Base-by-base conservation (phyloP, 1,284 basidiomycete genomes). In the Sporisorium scitamineum region DNA sequence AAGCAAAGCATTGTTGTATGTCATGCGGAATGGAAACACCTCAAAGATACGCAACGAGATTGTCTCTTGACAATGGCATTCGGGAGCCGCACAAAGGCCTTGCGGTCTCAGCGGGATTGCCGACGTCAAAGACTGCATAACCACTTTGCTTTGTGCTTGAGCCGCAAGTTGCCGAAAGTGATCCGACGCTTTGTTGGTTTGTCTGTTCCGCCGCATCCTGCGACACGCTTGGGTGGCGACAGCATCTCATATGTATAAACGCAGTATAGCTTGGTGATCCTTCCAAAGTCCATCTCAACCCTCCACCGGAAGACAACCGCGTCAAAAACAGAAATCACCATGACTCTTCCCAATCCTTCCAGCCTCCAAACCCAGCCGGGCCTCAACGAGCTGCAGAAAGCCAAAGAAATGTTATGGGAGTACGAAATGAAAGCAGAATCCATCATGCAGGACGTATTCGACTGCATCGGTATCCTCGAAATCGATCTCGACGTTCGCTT, bases 371-470 rank as follows among this genome's bases (percentile, higher is more conserved):
- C 7, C 20, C 37, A 42, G 39, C 39, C 39, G 9, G 26, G 26
- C 32, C 3, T 13, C 32, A 13, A 39, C 22, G 26, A 42, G 18
- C 31, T 54, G 14, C 27, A 53, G 18, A 61, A 61, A 39, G 60
- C 60, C 20, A 61, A 48, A 50, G 53, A 61, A 14, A 20, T 45
- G 7, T 53, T 61, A 2, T 61, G 60, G 60, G 52, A 61, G 34
- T 61, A 61, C 53, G 52, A 55, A 20, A 27, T 50, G 26, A 61
- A 61, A 31, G 48, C 52, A 7, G 52, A 61, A 18, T 41, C 37
- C 53, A 54, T 55, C 31, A 41, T 61, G 60, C 60, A 61, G 26
- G 60, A 61, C 60, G 45, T 61, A 24, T 55, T 61, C 32, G 60
- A 61, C 37, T 61, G 53, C 51, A 61, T 61, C 42, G 45, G 26